A percentile compares a stretch with the other conserved stretches of the same genome.
phyloP scores from a whole-genome alignment of 2,329 filamentous ascomycete genomes.

The Beauveria bassiana region DNA sequence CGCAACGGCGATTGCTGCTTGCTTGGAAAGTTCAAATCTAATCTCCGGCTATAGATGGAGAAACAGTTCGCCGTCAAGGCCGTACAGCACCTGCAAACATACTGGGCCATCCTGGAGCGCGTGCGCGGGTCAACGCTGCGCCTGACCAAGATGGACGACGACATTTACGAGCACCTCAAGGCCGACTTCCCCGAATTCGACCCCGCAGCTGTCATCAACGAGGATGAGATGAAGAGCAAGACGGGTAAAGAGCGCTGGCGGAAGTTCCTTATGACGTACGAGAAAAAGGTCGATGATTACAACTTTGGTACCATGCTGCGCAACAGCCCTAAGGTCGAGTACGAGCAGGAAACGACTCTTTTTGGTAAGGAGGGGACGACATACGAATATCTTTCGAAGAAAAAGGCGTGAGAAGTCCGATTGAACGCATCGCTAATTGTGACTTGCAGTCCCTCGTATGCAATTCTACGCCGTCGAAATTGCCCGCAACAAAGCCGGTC shows the following conservation, averaged over 20 bases:
- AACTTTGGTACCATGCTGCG: slow-evolving; percentile 96
- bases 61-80: slow-evolving; percentile 98
- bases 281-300: slow-evolving; percentile 92
- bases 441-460: slow-evolving; percentile 41
- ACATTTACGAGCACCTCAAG: slow-evolving; percentile 85
- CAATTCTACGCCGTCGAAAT: slow-evolving; percentile 50
- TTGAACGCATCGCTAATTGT: background rate
- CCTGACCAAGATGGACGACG: slow-evolving; percentile 89
- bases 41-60: slow-evolving; percentile 63
- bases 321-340: slow-evolving; percentile 69
- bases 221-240: slow-evolving; percentile 98
- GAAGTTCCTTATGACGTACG: slow-evolving; percentile 87
- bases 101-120: slow-evolving; percentile 92
- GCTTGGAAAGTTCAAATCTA: background rate
- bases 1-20: background rate
- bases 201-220: slow-evolving; percentile 68
- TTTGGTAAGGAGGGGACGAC: slow-evolving; percentile 55
- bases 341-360: slow-evolving; percentile 82
- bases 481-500: slow-evolving; percentile 68
- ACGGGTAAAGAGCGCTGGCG: slow-evolving; percentile 89
- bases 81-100: slow-evolving; percentile 93
- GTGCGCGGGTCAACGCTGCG: slow-evolving; percentile 81
- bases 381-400: background rate
- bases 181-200: slow-evolving; percentile 90
- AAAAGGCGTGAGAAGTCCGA: too few species aligned